Conservation (phyloP, 1,284 basidiomycete genomes). For the Ganoderma resinaceum region DNA sequence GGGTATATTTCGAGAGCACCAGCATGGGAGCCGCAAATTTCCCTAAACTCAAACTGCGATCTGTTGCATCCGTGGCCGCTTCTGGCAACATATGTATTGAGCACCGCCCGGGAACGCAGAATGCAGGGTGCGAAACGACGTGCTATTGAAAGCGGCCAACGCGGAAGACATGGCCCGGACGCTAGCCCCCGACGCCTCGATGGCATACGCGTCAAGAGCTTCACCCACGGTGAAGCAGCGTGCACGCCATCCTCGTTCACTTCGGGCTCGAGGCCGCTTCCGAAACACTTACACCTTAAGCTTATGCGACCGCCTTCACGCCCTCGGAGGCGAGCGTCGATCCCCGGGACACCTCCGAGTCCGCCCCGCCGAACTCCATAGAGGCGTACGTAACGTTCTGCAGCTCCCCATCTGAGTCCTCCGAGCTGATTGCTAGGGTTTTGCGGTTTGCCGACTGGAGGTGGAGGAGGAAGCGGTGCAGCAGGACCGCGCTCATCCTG, state of each 20-base stretch:
- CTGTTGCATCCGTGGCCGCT: background rate
- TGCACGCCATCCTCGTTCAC: background rate
- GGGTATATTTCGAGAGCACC: background rate
- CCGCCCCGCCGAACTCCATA: background rate
- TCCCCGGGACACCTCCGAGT: background rate
- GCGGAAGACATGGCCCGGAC: background rate
- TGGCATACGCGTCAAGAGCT: background rate
- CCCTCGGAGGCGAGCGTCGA: background rate
- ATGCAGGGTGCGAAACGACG: background rate
- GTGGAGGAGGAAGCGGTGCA: constrained; percentile 1
- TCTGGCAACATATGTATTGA: background rate
- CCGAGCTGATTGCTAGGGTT: background rate
- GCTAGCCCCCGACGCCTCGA: background rate
- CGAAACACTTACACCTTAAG: background rate
- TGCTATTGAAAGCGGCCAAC: background rate
- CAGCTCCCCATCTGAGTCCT: background rate
- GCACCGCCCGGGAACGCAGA: background rate
- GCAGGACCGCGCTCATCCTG: background rate
- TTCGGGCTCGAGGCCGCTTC: background rate
- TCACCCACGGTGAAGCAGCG: background rate
- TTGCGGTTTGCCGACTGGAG: constrained; percentile 1
- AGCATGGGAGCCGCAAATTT: background rate
- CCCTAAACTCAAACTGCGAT: background rate
- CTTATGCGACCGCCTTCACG: background rate
- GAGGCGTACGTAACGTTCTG: background rate